Base-by-base conservation (phyloP, 352 stramenopile species). In the Globisporangium megalacanthum region DNA sequence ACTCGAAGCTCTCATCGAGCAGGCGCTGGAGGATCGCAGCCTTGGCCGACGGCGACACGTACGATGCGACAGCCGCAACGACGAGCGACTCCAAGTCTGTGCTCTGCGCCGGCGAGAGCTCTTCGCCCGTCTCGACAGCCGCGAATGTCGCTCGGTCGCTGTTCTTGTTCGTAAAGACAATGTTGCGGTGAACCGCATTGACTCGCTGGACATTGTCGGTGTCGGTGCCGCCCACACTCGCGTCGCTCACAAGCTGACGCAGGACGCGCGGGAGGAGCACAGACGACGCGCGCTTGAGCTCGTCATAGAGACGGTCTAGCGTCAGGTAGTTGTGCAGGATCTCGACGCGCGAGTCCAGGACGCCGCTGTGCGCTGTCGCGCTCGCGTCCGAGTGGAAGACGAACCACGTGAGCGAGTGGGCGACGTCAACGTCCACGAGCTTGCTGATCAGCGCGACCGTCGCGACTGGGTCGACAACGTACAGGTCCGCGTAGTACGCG, bases 361-460 rank as follows among this genome's bases (percentile, higher is more conserved):
- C 15, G 0, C 64, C 57, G 22, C 59, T 49, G 25, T 60, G 22
- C 31, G 47, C 41, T 0, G 65, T 44, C n/a, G 67, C 46, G 41
- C 65, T 54, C 20, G 59, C 46, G 31, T 73, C 61, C 3, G 72
- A 70, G 49, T 91, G 79, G 54, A 89, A 85, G 7, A 90, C 71
- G 42, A 81, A 77, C 79, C 75, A 89, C 25, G 83, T 89, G 49
- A 94, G 68, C 11, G 79, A 79, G 57, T 89, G 76, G 4, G 69
- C 77, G 4, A 91, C 76, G 54, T 94, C 83, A 3, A 94, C 64
- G 54, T 90, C 78, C 37, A 88, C 66, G 10, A 89, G 64, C 11
- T 79, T 78, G 0, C 55, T 22, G 35, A 91, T 46, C 33, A 88
- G 46, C 33, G 69, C 54, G 13, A 75, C 57, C 5, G 61, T 68